Percentiles rank a stretch among this genome's conserved stretches.
These are phyloP conservation scores for Brassica incana DNA, from an alignment of 345 rosid species.

Conservation along the genomic window DNA sequence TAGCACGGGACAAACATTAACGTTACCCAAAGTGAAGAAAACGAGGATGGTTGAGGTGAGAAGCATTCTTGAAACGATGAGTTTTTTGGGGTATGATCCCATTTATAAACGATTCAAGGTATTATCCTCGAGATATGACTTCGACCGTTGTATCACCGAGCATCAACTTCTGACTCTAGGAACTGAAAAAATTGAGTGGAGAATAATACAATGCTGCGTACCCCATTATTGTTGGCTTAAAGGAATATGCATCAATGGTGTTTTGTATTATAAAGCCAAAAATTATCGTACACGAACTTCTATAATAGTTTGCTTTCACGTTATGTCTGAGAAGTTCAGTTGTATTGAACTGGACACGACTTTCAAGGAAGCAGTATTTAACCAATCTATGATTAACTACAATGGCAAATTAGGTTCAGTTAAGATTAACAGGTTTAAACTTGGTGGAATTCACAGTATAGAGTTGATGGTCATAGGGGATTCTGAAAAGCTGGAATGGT, in stretches of 20 bases:
- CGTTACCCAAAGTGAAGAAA: neutral
- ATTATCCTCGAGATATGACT: neutral
- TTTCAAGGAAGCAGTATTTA: neutral
- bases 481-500: neutral
- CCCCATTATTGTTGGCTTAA: neutral
- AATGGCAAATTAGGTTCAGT: neutral
- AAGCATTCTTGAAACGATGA: neutral
- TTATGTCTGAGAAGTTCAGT: neutral
- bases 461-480: neutral
- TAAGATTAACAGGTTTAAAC: neutral
- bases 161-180: neutral
- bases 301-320: neutral
- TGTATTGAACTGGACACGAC: neutral
- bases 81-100: neutral
- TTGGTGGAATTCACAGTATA: neutral
- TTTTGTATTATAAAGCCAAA: neutral
- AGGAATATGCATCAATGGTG: neutral
- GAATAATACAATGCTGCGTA: neutral
- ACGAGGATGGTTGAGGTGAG: neutral
- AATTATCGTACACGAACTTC: neutral
- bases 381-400: neutral
- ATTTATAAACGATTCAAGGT: neutral
- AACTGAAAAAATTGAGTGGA: neutral
- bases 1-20: neutral
- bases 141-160: neutral